phyloP scores from a whole-genome alignment of 2,329 filamentous ascomycete species.

The Ceratocystis huliohia region DNA sequence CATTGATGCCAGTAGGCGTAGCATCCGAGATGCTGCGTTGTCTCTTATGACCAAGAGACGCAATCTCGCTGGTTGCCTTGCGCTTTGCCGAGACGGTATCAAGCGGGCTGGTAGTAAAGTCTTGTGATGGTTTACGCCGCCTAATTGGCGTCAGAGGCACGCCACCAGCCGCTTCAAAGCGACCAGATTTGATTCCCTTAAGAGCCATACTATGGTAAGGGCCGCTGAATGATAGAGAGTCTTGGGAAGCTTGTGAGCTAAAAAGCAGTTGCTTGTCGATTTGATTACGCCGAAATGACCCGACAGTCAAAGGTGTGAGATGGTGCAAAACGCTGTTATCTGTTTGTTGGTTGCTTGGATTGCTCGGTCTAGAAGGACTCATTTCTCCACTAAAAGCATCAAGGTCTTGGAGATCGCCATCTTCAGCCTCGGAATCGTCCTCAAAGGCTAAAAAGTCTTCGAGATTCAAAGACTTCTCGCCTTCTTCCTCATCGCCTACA shows the following conservation, averaged over 20 bases:
- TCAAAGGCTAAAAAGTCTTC: constrained; percentile 56
- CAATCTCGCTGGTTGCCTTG: constrained; percentile 38
- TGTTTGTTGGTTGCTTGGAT: constrained; percentile 31
- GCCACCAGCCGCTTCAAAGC: constrained; percentile 48
- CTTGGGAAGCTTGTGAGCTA: constrained; percentile 47
- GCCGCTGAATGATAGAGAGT: constrained; percentile 47
- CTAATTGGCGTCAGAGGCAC: constrained; percentile 56
- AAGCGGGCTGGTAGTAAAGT: constrained; percentile 38
- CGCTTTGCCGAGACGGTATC: constrained; percentile 40
- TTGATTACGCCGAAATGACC: constrained; percentile 62
- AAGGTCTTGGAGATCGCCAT: constrained; percentile 23
- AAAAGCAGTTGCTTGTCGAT: constrained; percentile 49
- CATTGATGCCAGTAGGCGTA: constrained; percentile 29
- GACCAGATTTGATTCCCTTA: constrained; percentile 51
- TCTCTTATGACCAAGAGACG: constrained; percentile 37
- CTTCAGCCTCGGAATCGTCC: constrained; percentile 44
- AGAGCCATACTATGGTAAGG: constrained; percentile 49
- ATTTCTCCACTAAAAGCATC: constrained; percentile 37
- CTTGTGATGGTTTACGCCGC: constrained; percentile 40
- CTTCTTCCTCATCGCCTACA: constrained; percentile 47
- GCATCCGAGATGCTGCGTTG: constrained; percentile 49
- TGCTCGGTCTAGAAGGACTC: constrained; percentile 40
- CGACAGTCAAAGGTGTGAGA: constrained; percentile 54
- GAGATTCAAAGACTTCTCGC: constrained; percentile 50
- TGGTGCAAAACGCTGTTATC: constrained; percentile 42